phyloP scores from a whole-genome alignment of 768 basidiomycete species.

The Suillus variegatus region DNA sequence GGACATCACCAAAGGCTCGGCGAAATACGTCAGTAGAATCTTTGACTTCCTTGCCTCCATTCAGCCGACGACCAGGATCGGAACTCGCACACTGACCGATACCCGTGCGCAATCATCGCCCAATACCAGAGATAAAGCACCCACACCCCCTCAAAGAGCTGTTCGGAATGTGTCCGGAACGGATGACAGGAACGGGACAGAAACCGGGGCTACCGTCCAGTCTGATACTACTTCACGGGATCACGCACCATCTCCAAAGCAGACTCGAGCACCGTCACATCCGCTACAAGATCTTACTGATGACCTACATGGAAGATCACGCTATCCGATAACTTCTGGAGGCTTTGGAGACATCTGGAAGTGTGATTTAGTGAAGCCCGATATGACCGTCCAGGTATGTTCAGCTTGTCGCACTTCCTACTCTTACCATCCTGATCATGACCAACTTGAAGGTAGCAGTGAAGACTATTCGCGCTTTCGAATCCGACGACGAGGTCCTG shows the following conservation, averaged over 20 bases:
- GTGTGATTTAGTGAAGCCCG: neutral
- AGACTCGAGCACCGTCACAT: slow-evolving; percentile 45
- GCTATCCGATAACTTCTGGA: neutral
- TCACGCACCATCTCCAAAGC: slow-evolving; percentile 61
- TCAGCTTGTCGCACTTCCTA: neutral
- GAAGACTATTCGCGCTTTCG: neutral
- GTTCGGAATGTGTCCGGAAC: slow-evolving; percentile 39
- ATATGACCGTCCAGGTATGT: neutral
- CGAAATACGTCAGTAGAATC: neutral
- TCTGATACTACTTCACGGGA: slow-evolving; percentile 39
- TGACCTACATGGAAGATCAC: neutral
- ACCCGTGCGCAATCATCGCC: slow-evolving; percentile 13
- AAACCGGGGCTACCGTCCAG: slow-evolving; percentile 49
- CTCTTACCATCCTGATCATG: neutral
- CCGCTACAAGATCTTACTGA: neutral
- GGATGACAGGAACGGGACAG: slow-evolving; percentile 52
- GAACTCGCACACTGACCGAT: slow-evolving; percentile 36
- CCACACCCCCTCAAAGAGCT: slow-evolving; percentile 50
- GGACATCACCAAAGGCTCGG: neutral
- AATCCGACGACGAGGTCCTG: neutral
- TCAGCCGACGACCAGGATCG: neutral
- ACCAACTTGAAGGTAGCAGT: neutral
- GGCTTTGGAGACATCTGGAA: neutral
- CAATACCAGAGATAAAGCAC: slow-evolving; percentile 48
- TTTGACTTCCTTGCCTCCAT: too few species aligned